Conservation (phyloP, 495 filamentous ascomycete species). For the Penicillium goetzii region DNA sequence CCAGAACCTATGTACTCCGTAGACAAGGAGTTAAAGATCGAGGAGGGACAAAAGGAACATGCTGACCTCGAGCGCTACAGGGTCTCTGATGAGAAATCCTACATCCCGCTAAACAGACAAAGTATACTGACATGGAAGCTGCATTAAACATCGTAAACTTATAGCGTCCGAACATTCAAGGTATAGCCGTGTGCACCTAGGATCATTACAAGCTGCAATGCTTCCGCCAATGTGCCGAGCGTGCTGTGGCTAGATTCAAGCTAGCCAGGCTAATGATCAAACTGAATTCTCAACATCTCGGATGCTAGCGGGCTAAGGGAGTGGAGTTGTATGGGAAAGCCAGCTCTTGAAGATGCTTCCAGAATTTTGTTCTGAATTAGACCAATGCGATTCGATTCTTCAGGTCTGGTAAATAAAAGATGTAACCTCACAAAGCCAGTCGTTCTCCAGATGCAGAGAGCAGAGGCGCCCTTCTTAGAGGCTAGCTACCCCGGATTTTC, state of each 20-base stretch:
- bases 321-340: background rate
- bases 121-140: background rate
- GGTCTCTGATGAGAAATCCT: background rate
- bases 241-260: no score
- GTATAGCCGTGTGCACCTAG: background rate
- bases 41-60: background rate
- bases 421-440: background rate
- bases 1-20: no score
- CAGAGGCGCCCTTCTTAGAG: background rate
- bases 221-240: no score
- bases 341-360: background rate
- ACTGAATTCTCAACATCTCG: background rate
- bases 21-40: background rate
- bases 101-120: background rate
- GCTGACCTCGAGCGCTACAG: background rate
- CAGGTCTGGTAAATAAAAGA: background rate
- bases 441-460: background rate
- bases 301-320: background rate
- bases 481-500: conserved; percentile 1
- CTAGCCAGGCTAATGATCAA: background rate
- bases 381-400: background rate
- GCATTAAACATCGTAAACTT: background rate
- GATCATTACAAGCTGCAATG: background rate
- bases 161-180: background rate
- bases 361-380: background rate